Evolutionary conservation across 1,284 basidiomycete species (phyloP), one percentile per base, ranked within the genome.

Genomic region (Wallemia ichthyophaga): DNA sequence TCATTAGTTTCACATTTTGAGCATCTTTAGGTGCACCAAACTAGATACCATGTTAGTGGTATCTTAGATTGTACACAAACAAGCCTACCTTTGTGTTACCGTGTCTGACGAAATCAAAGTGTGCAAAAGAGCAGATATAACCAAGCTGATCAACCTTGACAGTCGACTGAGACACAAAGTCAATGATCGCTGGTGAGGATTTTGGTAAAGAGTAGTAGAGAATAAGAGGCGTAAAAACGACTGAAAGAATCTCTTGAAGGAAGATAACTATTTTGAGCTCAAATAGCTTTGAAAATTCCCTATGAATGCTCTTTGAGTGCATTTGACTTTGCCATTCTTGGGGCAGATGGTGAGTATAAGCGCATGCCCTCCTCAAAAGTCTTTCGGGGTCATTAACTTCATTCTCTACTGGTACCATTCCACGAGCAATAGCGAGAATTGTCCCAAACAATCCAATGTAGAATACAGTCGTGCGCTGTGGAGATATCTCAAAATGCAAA

Each of bases 81-180:
- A 17, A 58, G 48, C 59, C 15, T 32, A 59, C 81, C 73, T 82
- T 85, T 66, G 84, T 76, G 67, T 87, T 88, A 0, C 86, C 85
- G 64, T 92, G 83, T 62, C 88, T 73, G 69, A 87, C 80, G 69
- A 96, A 95, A 69, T 96, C 89, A 68, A 98, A 98, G 60, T 94
- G 91, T 0, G 92, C 94, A 71, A 96, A 98, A 61, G 84, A 88
- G 68, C 94, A 98, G 9, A 98, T 86, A 66, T 94, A 92, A 11
- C 94, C 92, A 1, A 94, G 75, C 1, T 89, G 87, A 64, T 95
- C 91, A 27, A 98, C 84, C 69, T 96, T 91, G 0, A 98, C 82
- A 0, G 88, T 85, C 67, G 94, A 96, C 71, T 95, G 89, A 57
- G 88, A 78, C 75, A 95, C 94, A 67, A 96, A 94, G 68, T 96